phyloP scores from a whole-genome alignment of 768 basidiomycete genomes.

The Vararia minispora region DNA sequence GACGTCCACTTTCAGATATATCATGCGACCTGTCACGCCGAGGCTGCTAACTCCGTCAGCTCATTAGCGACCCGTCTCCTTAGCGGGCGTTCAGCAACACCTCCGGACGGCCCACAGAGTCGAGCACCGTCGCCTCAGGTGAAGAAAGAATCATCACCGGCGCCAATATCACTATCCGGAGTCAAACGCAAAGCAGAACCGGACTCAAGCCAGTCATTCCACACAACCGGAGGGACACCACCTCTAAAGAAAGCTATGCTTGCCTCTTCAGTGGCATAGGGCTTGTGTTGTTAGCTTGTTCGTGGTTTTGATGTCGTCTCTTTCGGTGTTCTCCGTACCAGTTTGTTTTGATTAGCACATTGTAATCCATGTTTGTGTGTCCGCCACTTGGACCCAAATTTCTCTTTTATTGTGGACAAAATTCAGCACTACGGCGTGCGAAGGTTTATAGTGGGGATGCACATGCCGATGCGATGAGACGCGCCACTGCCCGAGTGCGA shows the following conservation, averaged over 20 bases:
- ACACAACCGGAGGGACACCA: conserved; percentile 10
- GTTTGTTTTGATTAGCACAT: no score
- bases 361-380: no score
- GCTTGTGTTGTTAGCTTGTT: no score
- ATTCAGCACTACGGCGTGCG: no score
- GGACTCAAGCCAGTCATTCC: conserved; percentile 19
- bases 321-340: no score
- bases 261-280: no score
- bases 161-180: conserved; percentile 43
- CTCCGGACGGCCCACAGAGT: conserved; percentile 38
- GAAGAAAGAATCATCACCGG: conserved; percentile 29
- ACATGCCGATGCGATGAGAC: no score
- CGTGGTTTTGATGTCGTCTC: no score
- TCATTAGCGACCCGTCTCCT: conserved; percentile 60
- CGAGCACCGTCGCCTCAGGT: conserved; percentile 29
- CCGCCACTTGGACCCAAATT: no score
- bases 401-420: no score
- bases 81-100: conserved; percentile 68
- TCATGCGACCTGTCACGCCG: conserved; percentile 91
- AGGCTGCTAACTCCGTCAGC: conserved; percentile 54
- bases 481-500: no score
- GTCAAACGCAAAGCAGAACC: conserved; percentile 70
- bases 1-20: conserved; percentile 49
- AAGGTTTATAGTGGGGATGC: no score
- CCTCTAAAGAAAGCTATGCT: conserved; percentile 9